phyloP scores from a whole-genome alignment of 2,329 filamentous ascomycete species.

The Claviceps citrina region DNA sequence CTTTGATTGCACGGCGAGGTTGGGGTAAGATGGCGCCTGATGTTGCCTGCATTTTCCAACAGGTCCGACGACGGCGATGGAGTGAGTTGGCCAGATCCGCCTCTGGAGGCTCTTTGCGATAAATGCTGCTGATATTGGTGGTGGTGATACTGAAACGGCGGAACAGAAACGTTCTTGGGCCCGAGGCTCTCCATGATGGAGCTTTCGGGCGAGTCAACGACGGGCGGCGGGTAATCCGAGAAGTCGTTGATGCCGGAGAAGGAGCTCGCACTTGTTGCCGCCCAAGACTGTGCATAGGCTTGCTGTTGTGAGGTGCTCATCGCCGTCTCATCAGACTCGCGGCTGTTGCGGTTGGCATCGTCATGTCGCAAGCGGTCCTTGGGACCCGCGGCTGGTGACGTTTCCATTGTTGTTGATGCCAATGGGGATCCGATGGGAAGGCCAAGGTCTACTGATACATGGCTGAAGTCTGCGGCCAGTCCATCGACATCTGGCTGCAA shows the following conservation, averaged over 20 bases:
- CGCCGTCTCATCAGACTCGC: constrained; percentile 36
- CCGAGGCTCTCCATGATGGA: constrained; percentile 32
- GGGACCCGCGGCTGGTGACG: constrained; percentile 18
- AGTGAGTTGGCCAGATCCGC: constrained; percentile 16
- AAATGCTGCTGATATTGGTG: constrained; percentile 30
- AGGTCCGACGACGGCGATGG: constrained; percentile 36
- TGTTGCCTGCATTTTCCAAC: constrained; percentile 31
- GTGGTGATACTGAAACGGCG: constrained; percentile 48
- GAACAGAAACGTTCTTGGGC: constrained; percentile 29
- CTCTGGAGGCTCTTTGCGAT: constrained; percentile 28
- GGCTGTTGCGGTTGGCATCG: constrained; percentile 31
- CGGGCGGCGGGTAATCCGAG: constrained; percentile 27
- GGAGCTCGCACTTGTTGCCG: constrained; percentile 41
- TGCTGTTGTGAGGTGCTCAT: constrained; percentile 33
- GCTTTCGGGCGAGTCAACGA: constrained; percentile 32
- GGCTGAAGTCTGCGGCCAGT: constrained; percentile 8
- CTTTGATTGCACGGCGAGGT: constrained; percentile 37
- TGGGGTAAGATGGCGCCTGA: constrained; percentile 49
- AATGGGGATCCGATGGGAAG: constrained; percentile 7
- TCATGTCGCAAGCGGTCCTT: constrained; percentile 18
- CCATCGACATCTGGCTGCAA: constrained; percentile 4
- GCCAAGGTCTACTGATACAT: constrained; percentile 8
- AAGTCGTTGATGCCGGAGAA: constrained; percentile 35
- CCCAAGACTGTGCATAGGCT: constrained; percentile 35
- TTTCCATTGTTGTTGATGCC: constrained; percentile 10